These are phyloP conservation scores for Leucogyrophana mollusca DNA, from an alignment of 768 basidiomycete species.

Conservation along the genomic window DNA sequence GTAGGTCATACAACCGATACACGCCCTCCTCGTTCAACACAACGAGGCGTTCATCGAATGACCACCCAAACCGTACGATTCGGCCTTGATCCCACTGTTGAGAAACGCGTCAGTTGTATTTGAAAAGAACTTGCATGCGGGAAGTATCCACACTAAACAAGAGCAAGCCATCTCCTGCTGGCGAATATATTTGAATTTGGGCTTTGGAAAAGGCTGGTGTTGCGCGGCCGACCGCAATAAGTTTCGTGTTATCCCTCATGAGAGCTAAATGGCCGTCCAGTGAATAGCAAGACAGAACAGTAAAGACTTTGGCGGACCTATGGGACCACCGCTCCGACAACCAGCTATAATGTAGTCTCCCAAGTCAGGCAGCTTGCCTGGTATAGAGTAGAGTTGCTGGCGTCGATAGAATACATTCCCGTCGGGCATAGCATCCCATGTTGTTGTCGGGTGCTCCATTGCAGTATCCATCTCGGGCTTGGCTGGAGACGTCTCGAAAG, in stretches of 20 bases:
- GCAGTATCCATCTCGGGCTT: slow-evolving; percentile 37
- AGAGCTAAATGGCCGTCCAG: slow-evolving; percentile 51
- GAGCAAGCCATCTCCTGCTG: slow-evolving; percentile 72
- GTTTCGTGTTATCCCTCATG: slow-evolving; percentile 81
- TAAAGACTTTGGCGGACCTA: slow-evolving; percentile 52
- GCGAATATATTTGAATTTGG: slow-evolving; percentile 86
- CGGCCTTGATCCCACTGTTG: slow-evolving; percentile 87
- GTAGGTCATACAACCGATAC: slow-evolving; percentile 87
- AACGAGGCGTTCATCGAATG: slow-evolving; percentile 74
- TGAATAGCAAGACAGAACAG: slow-evolving; percentile 5
- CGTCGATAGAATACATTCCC: slow-evolving; percentile 86
- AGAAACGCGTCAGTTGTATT: slow-evolving; percentile 12
- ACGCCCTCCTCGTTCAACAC: slow-evolving; percentile 90
- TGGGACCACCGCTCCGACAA: slow-evolving; percentile 84
- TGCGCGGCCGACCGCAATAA: slow-evolving; percentile 66
- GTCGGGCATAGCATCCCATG: slow-evolving; percentile 91
- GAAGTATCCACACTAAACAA: slow-evolving; percentile 67
- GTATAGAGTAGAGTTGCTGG: slow-evolving; percentile 80
- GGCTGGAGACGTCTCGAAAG: not conserved
- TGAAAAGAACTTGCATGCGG: not conserved
- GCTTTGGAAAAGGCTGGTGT: slow-evolving; percentile 63
- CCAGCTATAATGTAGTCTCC: slow-evolving; percentile 78
- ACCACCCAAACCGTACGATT: slow-evolving; percentile 84
- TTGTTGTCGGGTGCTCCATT: slow-evolving; percentile 70
- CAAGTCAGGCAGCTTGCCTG: slow-evolving; percentile 76